These are phyloP conservation scores for Stagonosporopsis tanaceti DNA, from an alignment of 2,329 filamentous ascomycete genomes.

Conservation along the genomic window DNA sequence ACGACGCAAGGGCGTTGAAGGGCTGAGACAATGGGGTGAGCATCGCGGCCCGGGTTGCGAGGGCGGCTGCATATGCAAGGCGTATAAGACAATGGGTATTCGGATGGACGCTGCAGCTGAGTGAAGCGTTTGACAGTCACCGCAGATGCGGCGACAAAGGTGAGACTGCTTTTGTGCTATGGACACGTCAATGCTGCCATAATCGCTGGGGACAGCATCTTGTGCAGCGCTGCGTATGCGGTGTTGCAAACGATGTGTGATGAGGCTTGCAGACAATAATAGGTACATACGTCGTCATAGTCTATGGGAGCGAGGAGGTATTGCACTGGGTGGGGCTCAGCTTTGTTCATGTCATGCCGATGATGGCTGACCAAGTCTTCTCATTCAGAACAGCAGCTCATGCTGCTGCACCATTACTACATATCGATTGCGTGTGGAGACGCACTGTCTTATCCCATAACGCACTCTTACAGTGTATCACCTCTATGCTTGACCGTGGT, in stretches of 20 bases:
- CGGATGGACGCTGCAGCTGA: slow-evolving; percentile 1
- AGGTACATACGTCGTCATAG: neutral
- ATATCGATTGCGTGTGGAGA: slow-evolving; percentile 30
- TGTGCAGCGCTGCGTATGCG: slow-evolving; percentile 5
- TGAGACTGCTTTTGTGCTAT: neutral
- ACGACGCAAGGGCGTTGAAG: slow-evolving; percentile 1
- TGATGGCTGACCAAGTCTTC: slow-evolving; percentile 21
- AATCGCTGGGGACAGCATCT: slow-evolving; percentile 10
- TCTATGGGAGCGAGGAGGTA: neutral
- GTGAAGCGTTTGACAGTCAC: slow-evolving; percentile 7
- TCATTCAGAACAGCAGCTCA: slow-evolving; percentile 22
- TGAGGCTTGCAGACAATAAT: slow-evolving; percentile 13
- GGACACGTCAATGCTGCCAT: slow-evolving; percentile 17
- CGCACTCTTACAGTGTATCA: slow-evolving; percentile 44
- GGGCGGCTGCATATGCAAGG: slow-evolving; percentile 12
- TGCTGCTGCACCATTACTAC: slow-evolving; percentile 29
- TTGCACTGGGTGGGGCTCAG: neutral
- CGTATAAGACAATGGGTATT: slow-evolving; percentile 4
- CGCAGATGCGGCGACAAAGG: slow-evolving; percentile 8
- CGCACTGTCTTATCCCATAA: slow-evolving; percentile 27
- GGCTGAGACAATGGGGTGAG: slow-evolving; percentile 7
- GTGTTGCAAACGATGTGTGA: slow-evolving; percentile 7
- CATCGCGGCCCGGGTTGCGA: neutral
- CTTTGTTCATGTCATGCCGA: slow-evolving; percentile 14
- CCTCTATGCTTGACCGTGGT: slow-evolving; percentile 44